These are phyloP conservation scores for Umbilicus rupestris DNA, from an alignment of 164 flowering plant species.

Conservation along the genomic window DNA sequence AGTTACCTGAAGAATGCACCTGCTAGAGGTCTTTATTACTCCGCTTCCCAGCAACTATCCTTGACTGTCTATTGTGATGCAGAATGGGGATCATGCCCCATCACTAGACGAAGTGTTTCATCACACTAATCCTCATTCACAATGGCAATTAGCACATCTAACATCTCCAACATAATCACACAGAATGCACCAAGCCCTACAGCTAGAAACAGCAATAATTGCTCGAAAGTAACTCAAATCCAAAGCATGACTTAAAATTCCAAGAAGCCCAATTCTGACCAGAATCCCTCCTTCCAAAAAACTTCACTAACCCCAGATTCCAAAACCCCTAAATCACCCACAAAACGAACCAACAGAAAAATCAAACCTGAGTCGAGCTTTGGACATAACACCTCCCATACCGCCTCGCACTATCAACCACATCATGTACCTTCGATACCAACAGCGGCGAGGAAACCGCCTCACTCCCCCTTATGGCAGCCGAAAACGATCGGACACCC, in stretches of 20 bases:
- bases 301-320: too few relatives aligned
- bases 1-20: too few relatives aligned
- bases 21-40: too few relatives aligned
- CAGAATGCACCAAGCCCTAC: too few relatives aligned
- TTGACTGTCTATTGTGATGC: too few relatives aligned
- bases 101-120: constrained; percentile 94
- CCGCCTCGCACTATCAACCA: constrained; percentile 28
- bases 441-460: not conserved
- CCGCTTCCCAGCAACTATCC: too few relatives aligned
- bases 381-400: constrained; percentile 77
- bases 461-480: not conserved
- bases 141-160: constrained; percentile 67
- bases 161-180: not conserved
- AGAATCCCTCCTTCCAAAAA: not conserved
- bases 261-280: not conserved
- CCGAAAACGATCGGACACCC: constrained; percentile 3
- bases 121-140: too few relatives aligned
- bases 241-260: too few relatives aligned
- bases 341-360: not conserved
- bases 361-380: constrained; percentile 66
- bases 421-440: constrained; percentile 10
- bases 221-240: too few relatives aligned
- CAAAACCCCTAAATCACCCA: too few relatives aligned
- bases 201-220: not conserved
- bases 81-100: constrained; percentile 77